Evolutionary conservation across 441 rosid species (phyloP).

Genomic region (Breynia disticha): DNA sequence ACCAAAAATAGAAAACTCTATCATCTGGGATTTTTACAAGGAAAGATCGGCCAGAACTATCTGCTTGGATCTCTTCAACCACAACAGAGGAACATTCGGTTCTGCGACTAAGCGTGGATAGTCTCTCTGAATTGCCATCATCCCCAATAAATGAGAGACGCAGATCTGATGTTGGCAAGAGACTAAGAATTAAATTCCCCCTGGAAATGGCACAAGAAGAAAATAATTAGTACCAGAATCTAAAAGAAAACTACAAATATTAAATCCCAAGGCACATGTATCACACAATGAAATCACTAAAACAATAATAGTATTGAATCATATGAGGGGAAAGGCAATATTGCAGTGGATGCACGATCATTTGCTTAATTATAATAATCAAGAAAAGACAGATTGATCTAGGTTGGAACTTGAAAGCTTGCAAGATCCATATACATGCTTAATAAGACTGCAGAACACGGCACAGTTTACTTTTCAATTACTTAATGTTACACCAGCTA

Average conservation of each 20-base stretch:
- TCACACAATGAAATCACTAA: too few species aligned
- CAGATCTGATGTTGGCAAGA: constrained; percentile 80
- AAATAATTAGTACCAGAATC: constrained; percentile 7
- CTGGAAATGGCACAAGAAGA: constrained; percentile 25
- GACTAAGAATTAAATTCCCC: constrained; percentile 64
- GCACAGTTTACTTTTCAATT: too few species aligned
- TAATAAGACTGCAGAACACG: too few species aligned
- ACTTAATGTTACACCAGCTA: too few species aligned
- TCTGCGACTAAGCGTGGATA: constrained; percentile 48
- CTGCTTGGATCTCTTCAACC: constrained; percentile 57
- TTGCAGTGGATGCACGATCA: too few species aligned
- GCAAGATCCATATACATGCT: too few species aligned
- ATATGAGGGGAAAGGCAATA: too few species aligned
- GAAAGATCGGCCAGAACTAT: constrained; percentile 80
- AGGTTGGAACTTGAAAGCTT: too few species aligned
- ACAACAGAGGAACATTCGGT: constrained; percentile 34
- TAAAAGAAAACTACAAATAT: not conserved
- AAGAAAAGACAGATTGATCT: too few species aligned
- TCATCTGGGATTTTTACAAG: constrained; percentile 44
- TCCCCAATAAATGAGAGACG: constrained; percentile 76
- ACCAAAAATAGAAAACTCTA: constrained; percentile 65
- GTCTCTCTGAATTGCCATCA: constrained; percentile 62
- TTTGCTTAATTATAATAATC: too few species aligned
- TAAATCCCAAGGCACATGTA: too few species aligned
- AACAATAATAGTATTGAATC: too few species aligned